Evolutionary conservation across 129 eudicot genomes (phyloP), one percentile per base, ranked within the genome.

Genomic region (Kitagawia praeruptora): DNA sequence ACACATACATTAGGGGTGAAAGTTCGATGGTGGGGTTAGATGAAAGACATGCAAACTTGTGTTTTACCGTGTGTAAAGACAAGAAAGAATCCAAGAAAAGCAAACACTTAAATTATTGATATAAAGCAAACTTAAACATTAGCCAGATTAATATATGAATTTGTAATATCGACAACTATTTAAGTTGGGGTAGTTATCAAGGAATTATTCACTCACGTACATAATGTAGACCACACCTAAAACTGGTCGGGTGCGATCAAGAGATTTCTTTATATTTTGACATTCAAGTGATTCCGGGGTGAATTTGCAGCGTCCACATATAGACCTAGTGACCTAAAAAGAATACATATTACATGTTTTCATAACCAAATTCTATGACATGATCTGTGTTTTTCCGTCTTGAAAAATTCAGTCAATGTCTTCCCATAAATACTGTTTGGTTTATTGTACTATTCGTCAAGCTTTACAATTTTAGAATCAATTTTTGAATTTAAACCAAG

Each of bases 41-140:
- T 78, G 63, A 75, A 66, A 80, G 89, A 83, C 87, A 81, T 78
- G 53, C 88, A 79, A 75, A 77, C 21, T 44, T 74, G 64, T 75
- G 86, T 48, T 79, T 85, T 66, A 53, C 82, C 71, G 16, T 73
- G 25, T 25, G 10, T 0, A 23, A 58, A 56, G 28, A 14, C 67
- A n/a, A 23, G 18, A 77, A 79, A 77, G 89, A 86, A 86, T 86
- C 89, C 89, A 70, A 86, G 81, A 86, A 86, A 76, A 80, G 78
- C 77, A 18, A 39, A 46, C 10, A 73, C 49, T 37, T 82, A 67
- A 27, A 39, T 56, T 54, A 18, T 54, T 51, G 6, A 51, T 51
- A 19, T 4, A 51, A 51, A 51, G 61, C n/a, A 51, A 51, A 51
- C 8, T 51, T 5, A 5, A 51, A 51, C 37, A 51, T 47, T 13